Conservation (phyloP, 352 stramenopile species). For the Thraustochytrium sp. region DNA sequence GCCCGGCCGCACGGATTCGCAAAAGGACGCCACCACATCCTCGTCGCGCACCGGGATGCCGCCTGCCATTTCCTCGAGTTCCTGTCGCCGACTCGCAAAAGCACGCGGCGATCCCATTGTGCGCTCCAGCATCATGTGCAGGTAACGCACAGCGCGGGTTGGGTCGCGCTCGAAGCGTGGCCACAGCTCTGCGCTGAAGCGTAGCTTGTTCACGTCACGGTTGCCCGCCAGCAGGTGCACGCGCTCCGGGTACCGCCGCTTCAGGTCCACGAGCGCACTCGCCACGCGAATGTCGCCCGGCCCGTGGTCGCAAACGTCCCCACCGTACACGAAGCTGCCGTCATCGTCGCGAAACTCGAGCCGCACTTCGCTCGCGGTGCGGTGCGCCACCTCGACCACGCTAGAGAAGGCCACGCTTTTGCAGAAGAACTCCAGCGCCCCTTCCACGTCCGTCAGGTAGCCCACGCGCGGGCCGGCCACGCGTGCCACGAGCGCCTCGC, state of each 20-base stretch:
- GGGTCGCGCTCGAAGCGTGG: slow-evolving; percentile 63
- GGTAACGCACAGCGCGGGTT: slow-evolving; percentile 60
- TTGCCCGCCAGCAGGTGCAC: slow-evolving; percentile 85
- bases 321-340: slow-evolving; percentile 77
- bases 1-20: slow-evolving; percentile 61
- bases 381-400: not conserved
- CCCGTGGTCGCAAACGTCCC: slow-evolving; percentile 81
- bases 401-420: not conserved
- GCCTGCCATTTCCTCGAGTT: slow-evolving; percentile 58
- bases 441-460: not conserved
- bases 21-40: slow-evolving; percentile 68
- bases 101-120: slow-evolving; percentile 80
- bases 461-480: too few species aligned
- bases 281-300: slow-evolving; percentile 68
- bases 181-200: slow-evolving; percentile 7
- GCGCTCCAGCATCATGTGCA: slow-evolving; percentile 70
- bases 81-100: slow-evolving; percentile 72
- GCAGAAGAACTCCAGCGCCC: not conserved
- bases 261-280: slow-evolving; percentile 71
- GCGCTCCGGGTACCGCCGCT: slow-evolving; percentile 71
- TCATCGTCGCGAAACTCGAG: slow-evolving; percentile 51
- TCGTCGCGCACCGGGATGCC: slow-evolving; percentile 60
- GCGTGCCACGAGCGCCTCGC: too few species aligned
- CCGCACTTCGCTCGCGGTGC: not conserved
- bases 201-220: slow-evolving; percentile 87